Base-by-base conservation (phyloP, 768 basidiomycete species). In the Galerina marginata region DNA sequence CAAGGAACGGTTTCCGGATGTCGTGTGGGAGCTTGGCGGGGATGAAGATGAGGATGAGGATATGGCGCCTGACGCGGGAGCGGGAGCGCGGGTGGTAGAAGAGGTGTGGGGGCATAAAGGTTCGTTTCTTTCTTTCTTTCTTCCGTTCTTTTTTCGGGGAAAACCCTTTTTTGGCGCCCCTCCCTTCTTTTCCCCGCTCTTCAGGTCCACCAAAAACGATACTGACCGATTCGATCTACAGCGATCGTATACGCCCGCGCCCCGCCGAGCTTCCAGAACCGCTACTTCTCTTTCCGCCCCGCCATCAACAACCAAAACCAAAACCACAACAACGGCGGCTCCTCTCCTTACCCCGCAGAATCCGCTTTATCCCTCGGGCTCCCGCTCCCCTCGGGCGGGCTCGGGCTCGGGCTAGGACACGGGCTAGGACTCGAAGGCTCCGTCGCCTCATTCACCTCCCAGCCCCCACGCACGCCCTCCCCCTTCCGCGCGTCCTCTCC, bases 51-150 rank as follows among this genome's bases (percentile, higher is more conserved):
- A 81, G 60, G 78, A 76, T 10, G 29, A 7, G 29, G 29, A 33
- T 5, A 7, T 4, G 7, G 29, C 4, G 29, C 29, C 29, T 7
- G 29, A 33, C 7, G 29, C 20, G 29, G 29, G 85, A 81, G 40
- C 77, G 79, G 47, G 74, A 75, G 20, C 20, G 20, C 20, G 20
- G 48, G 72, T 74, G 55, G 68, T 75, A 51, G 82, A 83, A 58
- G 86, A 90, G 65, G 87, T 97, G 26, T 97, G 92, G 89, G 96
- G 93, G 4, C 96, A 99, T 74, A 96, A 98, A 86, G 95, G 95
- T 96, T 37, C 14, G 85, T 72, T 36, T 47, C 37, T 25, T 45
- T 26, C 54, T 54, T 25, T 14, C 23, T 56, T 52, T 49, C 15
- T 9, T 38, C 9, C 9, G 6, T 36, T 16, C 23, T 16, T 48